Percentiles rank a stretch among this genome's conserved stretches.
phyloP scores from a whole-genome alignment of 2,329 filamentous ascomycete species.

The Fusarium agapanthi region DNA sequence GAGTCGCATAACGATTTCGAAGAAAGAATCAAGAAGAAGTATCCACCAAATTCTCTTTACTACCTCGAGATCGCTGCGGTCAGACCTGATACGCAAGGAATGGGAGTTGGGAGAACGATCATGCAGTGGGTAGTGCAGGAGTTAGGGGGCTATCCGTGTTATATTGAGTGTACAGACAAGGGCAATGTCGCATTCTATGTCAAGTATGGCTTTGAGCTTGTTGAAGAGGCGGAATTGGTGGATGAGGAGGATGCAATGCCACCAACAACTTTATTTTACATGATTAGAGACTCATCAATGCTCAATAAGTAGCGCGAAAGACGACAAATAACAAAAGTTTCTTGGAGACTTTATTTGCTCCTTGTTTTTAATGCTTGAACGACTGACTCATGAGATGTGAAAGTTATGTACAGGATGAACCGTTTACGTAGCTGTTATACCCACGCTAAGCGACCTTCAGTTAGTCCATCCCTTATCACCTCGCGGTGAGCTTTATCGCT shows the following conservation, averaged over 20 bases:
- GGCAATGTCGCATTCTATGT: neutral
- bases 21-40: neutral
- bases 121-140: neutral
- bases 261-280: neutral
- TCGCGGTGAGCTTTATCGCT: neutral
- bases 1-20: neutral
- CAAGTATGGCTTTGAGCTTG: neutral
- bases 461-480: rapidly evolving
- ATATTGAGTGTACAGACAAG: neutral
- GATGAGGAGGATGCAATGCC: neutral
- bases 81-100: neutral
- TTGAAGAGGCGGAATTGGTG: neutral
- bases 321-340: rapidly evolving
- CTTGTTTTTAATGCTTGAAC: neutral
- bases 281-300: neutral
- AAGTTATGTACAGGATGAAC: neutral
- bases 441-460: neutral
- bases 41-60: neutral
- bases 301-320: neutral
- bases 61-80: neutral
- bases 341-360: neutral
- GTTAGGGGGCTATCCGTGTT: neutral
- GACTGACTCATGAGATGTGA: neutral
- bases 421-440: rapidly evolving
- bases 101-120: neutral